These are phyloP conservation scores for Bolboschoenus planiculmis DNA, from an alignment of 176 grass and related monocot species.

Conservation along the genomic window DNA sequence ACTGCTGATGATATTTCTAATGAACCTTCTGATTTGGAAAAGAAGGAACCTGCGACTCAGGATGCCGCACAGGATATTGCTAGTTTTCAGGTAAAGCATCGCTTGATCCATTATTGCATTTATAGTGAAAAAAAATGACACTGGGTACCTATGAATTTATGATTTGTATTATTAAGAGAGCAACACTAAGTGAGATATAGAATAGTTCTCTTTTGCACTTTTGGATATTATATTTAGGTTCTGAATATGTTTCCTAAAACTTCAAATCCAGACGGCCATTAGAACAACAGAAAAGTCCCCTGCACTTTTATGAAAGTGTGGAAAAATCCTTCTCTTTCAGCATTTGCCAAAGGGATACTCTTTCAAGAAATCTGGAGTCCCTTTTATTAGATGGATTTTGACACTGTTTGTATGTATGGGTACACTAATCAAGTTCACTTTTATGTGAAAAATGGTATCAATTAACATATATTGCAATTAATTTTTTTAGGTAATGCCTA, in stretches of 20 bases:
- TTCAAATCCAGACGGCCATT: neutral
- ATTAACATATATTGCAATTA: neutral
- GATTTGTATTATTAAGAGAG: neutral
- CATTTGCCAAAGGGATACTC: neutral
- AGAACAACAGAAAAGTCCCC: neutral
- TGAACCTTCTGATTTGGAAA: constrained; percentile 29
- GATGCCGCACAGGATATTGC: constrained; percentile 51
- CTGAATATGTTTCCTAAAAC: neutral
- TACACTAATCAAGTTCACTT: neutral
- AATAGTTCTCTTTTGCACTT: neutral
- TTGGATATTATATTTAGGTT: neutral
- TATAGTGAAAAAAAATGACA: neutral
- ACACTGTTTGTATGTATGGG: neutral
- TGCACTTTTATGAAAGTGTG: neutral
- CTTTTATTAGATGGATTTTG: neutral
- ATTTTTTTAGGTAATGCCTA: neutral
- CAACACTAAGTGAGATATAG: neutral
- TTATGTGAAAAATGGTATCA: neutral
- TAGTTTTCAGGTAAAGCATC: constrained; percentile 64
- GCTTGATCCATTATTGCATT: neutral
- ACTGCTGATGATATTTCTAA: constrained; percentile 10
- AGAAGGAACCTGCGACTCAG: constrained; percentile 9
- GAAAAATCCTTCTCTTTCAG: neutral
- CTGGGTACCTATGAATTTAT: neutral
- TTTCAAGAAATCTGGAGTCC: neutral